phyloP scores from a whole-genome alignment of 2,329 filamentous ascomycete species.

The Microsporum audouinii region DNA sequence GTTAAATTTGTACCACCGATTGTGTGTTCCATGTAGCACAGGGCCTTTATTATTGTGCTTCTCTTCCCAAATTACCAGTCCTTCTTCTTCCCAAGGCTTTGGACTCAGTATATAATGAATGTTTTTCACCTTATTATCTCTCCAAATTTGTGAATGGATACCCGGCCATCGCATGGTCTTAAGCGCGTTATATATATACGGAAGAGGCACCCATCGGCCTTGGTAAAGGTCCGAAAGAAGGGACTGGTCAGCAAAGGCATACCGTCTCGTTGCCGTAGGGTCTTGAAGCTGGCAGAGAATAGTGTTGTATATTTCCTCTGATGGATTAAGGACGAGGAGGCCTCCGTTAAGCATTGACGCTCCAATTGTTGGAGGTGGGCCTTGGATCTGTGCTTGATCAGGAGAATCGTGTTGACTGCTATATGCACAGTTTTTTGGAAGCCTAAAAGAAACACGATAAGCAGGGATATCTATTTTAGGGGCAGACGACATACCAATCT shows the following conservation, averaged over 20 bases:
- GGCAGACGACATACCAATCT: conserved; percentile 45
- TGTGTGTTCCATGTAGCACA: conserved; percentile 38
- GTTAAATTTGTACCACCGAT: conserved; percentile 49
- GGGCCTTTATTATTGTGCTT: conserved; percentile 1
- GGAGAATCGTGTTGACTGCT: conserved; percentile 45
- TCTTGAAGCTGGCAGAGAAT: conserved; percentile 40
- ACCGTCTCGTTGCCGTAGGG: conserved; percentile 36
- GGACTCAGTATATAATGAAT: conserved; percentile 51
- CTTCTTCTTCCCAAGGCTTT: conserved; percentile 51
- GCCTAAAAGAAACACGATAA: conserved; percentile 20
- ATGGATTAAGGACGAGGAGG: conserved; percentile 51
- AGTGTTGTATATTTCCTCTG: conserved; percentile 40
- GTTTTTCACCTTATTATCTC: conserved; percentile 50
- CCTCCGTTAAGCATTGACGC: conserved; percentile 51
- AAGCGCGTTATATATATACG: conserved; percentile 51
- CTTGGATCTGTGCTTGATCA: conserved; percentile 40
- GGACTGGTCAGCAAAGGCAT: conserved; percentile 52
- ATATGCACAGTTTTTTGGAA: conserved; percentile 51
- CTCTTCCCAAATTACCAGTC: background rate
- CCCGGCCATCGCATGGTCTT: conserved; percentile 47
- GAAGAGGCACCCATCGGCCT: conserved; percentile 47
- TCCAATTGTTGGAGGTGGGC: conserved; percentile 40
- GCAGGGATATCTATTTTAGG: background rate
- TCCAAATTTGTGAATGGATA: conserved; percentile 50
- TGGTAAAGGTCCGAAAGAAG: conserved; percentile 47